Conservation (phyloP, 129 eudicot species). For the Saussurea involucrata region DNA sequence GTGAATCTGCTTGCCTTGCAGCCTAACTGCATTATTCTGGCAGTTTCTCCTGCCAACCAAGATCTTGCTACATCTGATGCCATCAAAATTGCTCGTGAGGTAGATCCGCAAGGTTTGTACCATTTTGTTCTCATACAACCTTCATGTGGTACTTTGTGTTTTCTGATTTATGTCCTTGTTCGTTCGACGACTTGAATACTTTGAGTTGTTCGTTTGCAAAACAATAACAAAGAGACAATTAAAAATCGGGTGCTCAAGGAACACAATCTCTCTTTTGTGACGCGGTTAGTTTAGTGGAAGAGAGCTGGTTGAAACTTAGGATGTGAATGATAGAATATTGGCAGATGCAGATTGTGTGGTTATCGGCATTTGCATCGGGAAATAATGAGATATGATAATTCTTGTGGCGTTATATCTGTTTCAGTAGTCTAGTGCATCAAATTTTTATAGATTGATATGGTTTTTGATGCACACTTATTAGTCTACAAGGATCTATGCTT, state of each 20-base stretch:
- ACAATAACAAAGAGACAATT: neutral
- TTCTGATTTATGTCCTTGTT: neutral
- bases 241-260: neutral
- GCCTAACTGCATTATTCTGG: constrained; percentile 97
- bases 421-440: neutral
- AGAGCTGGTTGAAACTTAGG: neutral
- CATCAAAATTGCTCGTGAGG: constrained; percentile 95
- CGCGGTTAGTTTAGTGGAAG: neutral
- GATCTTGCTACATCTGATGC: constrained; percentile 99
- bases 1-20: constrained; percentile 43
- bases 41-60: constrained; percentile 97
- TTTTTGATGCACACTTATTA: too few relatives aligned
- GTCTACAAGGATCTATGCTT: too few relatives aligned
- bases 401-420: too few relatives aligned
- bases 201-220: neutral
- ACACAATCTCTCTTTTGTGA: neutral
- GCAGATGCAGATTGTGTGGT: neutral
- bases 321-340: neutral
- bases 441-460: too few relatives aligned
- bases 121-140: neutral
- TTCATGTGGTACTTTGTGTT: neutral
- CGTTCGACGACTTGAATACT: neutral
- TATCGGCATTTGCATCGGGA: neutral
- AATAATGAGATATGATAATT: neutral
- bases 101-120: constrained; percentile 87